phyloP scores from a whole-genome alignment of 179 eudicot genomes.

The Nepenthes alata region DNA sequence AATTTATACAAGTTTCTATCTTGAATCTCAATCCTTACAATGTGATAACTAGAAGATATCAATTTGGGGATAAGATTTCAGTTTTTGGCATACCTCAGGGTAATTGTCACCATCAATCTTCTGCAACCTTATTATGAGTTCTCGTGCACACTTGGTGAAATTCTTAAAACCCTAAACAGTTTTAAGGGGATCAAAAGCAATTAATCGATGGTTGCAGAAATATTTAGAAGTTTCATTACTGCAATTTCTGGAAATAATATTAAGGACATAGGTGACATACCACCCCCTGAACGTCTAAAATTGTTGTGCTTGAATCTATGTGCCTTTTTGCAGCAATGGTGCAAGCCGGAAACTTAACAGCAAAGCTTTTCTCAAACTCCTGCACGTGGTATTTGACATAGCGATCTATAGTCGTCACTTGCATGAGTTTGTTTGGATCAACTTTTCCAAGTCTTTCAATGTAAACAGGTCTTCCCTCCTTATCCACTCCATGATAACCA shows the following conservation, averaged over 20 bases:
- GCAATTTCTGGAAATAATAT: background rate
- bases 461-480: slow-evolving; percentile 86
- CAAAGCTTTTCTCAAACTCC: slow-evolving; percentile 75
- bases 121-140: slow-evolving; percentile 57
- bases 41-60: background rate
- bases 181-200: background rate
- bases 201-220: background rate
- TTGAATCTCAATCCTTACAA: background rate
- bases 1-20: background rate
- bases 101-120: slow-evolving; percentile 79
- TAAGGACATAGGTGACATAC: slow-evolving; percentile 30
- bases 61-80: background rate
- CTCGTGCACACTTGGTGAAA: slow-evolving; percentile 67
- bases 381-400: slow-evolving; percentile 81
- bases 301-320: slow-evolving; percentile 88
- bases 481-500: slow-evolving; percentile 92
- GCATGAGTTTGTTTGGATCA: slow-evolving; percentile 91
- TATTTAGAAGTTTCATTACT: background rate
- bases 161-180: slow-evolving; percentile 63
- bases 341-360: slow-evolving; percentile 85
- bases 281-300: slow-evolving; percentile 96
- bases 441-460: slow-evolving; percentile 88
- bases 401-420: slow-evolving; percentile 90
- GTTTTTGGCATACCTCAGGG: slow-evolving; percentile 53
- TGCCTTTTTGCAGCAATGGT: slow-evolving; percentile 87